Evolutionary conservation across 176 grass and related monocot species (phyloP).

Genomic region (Echinochloa phyllopogon): DNA sequence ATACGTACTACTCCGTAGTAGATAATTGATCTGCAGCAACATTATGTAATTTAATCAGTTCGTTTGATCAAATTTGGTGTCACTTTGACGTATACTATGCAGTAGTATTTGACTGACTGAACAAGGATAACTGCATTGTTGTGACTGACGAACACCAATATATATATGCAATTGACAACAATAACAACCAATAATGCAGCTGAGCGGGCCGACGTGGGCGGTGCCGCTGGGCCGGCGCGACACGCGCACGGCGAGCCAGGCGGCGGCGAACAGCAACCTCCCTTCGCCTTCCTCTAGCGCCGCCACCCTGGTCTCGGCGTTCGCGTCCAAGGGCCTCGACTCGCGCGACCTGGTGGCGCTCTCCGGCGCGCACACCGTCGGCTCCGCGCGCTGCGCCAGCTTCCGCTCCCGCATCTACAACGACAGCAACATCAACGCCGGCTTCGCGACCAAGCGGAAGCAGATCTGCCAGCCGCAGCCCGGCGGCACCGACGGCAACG

Average conservation of each 20-base stretch:
- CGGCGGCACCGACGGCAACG: constrained; percentile 61
- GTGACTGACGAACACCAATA: no score
- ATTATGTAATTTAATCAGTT: not conserved
- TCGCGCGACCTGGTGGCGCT: constrained; percentile 79
- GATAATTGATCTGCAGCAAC: not conserved
- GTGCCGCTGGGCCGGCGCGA: constrained; percentile 73
- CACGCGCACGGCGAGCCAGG: constrained; percentile 64
- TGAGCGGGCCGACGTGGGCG: constrained; percentile 76
- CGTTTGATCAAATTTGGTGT: not conserved
- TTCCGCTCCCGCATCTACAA: constrained; percentile 78
- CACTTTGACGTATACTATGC: no score
- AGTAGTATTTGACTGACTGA: not conserved
- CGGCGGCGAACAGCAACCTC: constrained; percentile 77
- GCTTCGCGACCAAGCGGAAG: constrained; percentile 40
- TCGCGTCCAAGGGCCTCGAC: constrained; percentile 66
- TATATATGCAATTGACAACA: no score
- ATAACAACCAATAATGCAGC: constrained; percentile 23
- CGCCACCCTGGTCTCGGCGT: constrained; percentile 48
- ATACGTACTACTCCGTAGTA: no score
- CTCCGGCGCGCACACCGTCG: constrained; percentile 89
- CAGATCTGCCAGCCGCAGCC: constrained; percentile 43
- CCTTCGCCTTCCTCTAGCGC: constrained; percentile 56
- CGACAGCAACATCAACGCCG: constrained; percentile 66
- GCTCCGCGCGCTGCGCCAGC: constrained; percentile 60
- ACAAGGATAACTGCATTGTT: no score